phyloP scores from a whole-genome alignment of 768 basidiomycete genomes.

The Mycena galopus region DNA sequence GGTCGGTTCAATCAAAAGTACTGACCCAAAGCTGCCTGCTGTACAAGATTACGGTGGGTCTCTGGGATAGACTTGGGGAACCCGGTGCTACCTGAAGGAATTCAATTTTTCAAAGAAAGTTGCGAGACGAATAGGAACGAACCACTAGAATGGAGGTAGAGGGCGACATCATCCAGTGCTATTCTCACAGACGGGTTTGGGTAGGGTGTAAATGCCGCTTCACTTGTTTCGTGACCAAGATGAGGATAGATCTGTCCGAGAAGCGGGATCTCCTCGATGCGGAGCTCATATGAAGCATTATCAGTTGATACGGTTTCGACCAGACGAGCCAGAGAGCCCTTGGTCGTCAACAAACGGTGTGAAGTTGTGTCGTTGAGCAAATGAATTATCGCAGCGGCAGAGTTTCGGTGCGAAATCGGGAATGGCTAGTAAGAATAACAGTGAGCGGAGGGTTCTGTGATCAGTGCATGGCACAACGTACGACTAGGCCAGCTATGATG shows the following conservation, averaged over 20 bases:
- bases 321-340: conserved; percentile 42
- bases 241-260: conserved; percentile 54
- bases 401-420: conserved; percentile 56
- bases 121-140: conserved; percentile 33
- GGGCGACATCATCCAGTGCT: conserved; percentile 41
- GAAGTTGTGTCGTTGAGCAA: conserved; percentile 54
- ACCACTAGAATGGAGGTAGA: conserved; percentile 56
- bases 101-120: background rate
- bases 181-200: conserved; percentile 31
- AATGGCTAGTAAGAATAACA: conserved; percentile 49
- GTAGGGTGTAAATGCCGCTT: conserved; percentile 48
- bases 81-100: conserved; percentile 18
- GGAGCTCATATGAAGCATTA: conserved; percentile 39
- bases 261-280: conserved; percentile 50
- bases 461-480: conserved; percentile 32
- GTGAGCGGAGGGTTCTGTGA: background rate
- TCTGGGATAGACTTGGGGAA: conserved; percentile 30
- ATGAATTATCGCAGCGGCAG: conserved; percentile 50
- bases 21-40: conserved; percentile 10
- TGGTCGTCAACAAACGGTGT: conserved; percentile 51
- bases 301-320: conserved; percentile 44
- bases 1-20: background rate
- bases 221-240: conserved; percentile 50
- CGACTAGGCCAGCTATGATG: conserved; percentile 53
- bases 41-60: conserved; percentile 17